Percentiles rank a stretch among this genome's conserved stretches.
These are phyloP conservation scores for Conringia planisiliqua DNA, from an alignment of 345 rosid species.

Conservation along the genomic window DNA sequence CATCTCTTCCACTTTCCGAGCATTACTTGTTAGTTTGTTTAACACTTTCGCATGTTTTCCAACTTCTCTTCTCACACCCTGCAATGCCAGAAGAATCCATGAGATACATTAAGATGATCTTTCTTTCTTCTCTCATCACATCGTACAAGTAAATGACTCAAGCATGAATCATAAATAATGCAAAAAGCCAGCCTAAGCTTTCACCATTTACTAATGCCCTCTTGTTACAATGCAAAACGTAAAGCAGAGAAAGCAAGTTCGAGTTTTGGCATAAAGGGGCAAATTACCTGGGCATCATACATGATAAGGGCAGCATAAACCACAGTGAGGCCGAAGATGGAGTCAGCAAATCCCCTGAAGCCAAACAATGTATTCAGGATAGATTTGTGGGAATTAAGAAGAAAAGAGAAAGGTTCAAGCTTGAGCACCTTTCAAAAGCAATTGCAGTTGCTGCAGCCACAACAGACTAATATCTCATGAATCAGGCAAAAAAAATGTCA, in stretches of 20 bases:
- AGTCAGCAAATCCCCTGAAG: constrained; percentile 82
- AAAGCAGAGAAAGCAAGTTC: not conserved
- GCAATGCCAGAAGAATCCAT: constrained; percentile 3
- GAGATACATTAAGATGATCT: not conserved
- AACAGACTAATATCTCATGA: constrained; percentile 49
- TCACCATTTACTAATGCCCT: not conserved
- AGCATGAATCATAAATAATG: not conserved
- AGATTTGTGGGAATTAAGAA: not conserved
- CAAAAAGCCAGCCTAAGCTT: not conserved
- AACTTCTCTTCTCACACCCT: constrained; percentile 97
- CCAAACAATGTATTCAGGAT: not conserved
- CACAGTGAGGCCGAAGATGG: constrained; percentile 66
- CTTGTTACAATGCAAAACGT: constrained; percentile 1
- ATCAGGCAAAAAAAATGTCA: constrained; percentile 5
- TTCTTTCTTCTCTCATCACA: not conserved
- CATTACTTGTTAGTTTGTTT: constrained; percentile 40
- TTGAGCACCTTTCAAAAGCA: constrained; percentile 72
- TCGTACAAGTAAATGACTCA: not conserved
- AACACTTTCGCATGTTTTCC: constrained; percentile 72
- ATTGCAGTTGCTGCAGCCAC: constrained; percentile 83
- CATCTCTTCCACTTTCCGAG: constrained; percentile 24
- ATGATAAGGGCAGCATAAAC: constrained; percentile 85
- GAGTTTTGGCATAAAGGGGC: not conserved
- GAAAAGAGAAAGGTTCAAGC: not conserved
- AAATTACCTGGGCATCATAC: constrained; percentile 84